Conservation (phyloP, 1,284 basidiomycete species). For the Moniliella sp. region DNA sequence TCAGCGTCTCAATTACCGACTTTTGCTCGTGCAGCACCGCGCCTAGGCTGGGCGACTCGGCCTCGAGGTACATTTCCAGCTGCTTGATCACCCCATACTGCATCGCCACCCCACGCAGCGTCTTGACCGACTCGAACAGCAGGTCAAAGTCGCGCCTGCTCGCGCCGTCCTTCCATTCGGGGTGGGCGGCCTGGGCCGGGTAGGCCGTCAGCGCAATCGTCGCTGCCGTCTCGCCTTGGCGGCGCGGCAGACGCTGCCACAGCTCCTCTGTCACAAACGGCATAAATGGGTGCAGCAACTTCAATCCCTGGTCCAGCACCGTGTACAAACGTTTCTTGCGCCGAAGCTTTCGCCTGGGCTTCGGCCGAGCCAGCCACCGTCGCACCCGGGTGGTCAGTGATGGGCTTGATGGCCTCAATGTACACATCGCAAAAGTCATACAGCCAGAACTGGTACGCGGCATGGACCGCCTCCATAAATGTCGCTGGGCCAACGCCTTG, state of each 20-base stretch:
- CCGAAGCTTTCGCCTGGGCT: conserved; percentile 52
- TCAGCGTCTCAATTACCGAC: conserved; percentile 56
- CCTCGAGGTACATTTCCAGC: conserved; percentile 66
- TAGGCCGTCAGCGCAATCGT: conserved; percentile 74
- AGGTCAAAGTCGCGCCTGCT: conserved; percentile 48
- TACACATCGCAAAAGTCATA: conserved; percentile 97
- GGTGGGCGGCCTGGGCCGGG: too few relatives aligned
- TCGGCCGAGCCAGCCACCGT: too few relatives aligned
- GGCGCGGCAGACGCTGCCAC: conserved; percentile 79
- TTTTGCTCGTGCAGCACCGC: conserved; percentile 46
- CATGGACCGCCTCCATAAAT: conserved; percentile 72
- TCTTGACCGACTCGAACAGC: conserved; percentile 56
- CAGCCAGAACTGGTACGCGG: conserved; percentile 83
- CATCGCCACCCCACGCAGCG: conserved; percentile 63
- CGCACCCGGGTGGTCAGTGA: conserved; percentile 38
- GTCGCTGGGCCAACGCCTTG: conserved; percentile 52
- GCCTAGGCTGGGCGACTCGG: conserved; percentile 40
- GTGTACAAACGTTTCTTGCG: conserved; percentile 91
- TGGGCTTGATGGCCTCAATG: conserved; percentile 81
- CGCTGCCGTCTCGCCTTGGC: conserved; percentile 56
- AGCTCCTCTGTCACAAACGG: conserved; percentile 95
- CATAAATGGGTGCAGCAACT: conserved; percentile 91
- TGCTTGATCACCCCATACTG: conserved; percentile 77
- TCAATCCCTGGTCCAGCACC: conserved; percentile 69
- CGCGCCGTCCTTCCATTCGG: too few relatives aligned